Conservation (phyloP, 2,329 filamentous ascomycete species). For the Fusarium sp. region DNA sequence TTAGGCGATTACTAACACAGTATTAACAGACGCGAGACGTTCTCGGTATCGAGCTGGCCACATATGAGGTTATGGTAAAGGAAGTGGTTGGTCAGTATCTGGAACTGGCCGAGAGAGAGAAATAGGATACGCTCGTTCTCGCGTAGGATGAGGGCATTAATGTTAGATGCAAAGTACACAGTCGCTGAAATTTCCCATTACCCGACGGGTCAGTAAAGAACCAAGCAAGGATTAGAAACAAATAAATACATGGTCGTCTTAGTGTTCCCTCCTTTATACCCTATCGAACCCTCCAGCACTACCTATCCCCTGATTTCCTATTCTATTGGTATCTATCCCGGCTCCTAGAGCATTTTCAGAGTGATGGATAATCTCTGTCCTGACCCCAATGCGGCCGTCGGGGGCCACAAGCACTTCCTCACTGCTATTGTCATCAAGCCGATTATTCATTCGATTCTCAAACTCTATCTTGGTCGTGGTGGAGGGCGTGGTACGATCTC, state of each 20-base stretch:
- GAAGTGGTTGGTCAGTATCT: background rate
- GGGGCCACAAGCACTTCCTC: slow-evolving; percentile 26
- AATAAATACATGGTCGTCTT: background rate
- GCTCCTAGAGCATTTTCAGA: background rate
- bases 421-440: slow-evolving; percentile 16
- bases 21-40: background rate
- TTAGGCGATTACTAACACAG: background rate
- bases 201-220: background rate
- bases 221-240: background rate
- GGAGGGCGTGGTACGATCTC: background rate
- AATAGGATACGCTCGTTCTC: background rate
- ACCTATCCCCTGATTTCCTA: background rate
- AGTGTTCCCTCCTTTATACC: background rate
- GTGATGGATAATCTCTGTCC: slow-evolving; percentile 18
- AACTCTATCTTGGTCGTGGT: slow-evolving; percentile 5
- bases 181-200: background rate
- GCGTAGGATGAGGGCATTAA: no score
- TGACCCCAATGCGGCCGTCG: slow-evolving; percentile 17
- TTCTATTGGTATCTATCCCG: background rate
- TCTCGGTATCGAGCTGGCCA: background rate
- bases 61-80: background rate
- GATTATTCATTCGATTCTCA: slow-evolving; percentile 20
- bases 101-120: background rate
- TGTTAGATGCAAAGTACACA: background rate
- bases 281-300: background rate